These are phyloP conservation scores for Penicillium subrubescens DNA, from an alignment of 495 filamentous ascomycete species.

Conservation along the genomic window DNA sequence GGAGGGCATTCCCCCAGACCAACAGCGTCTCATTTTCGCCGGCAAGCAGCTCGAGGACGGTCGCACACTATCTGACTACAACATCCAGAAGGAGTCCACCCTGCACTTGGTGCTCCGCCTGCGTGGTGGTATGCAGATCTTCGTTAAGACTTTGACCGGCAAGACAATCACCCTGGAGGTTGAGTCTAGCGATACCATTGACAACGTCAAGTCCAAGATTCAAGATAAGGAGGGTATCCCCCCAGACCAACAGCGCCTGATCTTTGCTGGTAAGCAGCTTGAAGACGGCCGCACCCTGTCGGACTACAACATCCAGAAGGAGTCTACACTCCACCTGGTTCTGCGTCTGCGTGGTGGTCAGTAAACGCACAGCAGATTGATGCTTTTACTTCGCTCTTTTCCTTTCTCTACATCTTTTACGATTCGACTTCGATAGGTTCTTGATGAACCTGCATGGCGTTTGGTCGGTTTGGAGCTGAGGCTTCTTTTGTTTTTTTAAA, in stretches of 20 bases:
- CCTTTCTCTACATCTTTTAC: conserved; percentile 12
- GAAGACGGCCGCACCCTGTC: conserved; percentile 83
- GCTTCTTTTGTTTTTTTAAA: conserved; percentile 30
- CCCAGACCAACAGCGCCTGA: conserved; percentile 85
- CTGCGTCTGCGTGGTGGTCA: conserved; percentile 85
- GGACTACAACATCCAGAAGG: conserved; percentile 96
- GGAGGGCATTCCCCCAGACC: conserved; percentile 93
- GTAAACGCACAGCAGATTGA: conserved; percentile 37
- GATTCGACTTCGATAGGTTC: conserved; percentile 30
- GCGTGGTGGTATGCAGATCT: conserved; percentile 96
- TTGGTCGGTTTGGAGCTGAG: conserved; percentile 42
- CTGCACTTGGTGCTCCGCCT: conserved; percentile 95
- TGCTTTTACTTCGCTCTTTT: conserved; percentile 19
- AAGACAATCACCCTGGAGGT: conserved; percentile 94
- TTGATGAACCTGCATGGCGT: conserved; percentile 46
- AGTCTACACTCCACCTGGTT: conserved; percentile 84
- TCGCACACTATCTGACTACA: conserved; percentile 95
- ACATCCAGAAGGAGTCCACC: conserved; percentile 99
- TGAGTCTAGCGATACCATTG: conserved; percentile 86
- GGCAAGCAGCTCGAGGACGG: conserved; percentile 94
- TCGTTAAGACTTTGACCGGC: conserved; percentile 90
- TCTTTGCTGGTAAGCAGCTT: conserved; percentile 90
- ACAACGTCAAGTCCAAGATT: conserved; percentile 92
- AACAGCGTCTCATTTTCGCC: conserved; percentile 93
- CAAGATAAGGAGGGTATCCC: conserved; percentile 93